Evolutionary conservation across 257 asterid species (phyloP).

Genomic region (Solanum clarkiae): DNA sequence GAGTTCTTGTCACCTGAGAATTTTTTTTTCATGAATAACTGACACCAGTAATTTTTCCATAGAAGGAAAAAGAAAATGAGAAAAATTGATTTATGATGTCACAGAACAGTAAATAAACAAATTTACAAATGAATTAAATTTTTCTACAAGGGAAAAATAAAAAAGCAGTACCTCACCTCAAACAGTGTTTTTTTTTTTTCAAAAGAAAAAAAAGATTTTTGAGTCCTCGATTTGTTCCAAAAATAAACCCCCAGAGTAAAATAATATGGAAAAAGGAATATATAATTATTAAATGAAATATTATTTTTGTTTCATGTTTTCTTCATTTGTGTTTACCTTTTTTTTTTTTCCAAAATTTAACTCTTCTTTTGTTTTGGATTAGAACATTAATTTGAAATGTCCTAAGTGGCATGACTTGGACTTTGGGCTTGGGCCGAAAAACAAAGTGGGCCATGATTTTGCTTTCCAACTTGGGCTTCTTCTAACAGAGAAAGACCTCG

Average conservation of each 20-base stretch:
- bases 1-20: background rate
- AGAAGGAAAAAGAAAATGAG: background rate
- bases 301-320: background rate
- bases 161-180: background rate
- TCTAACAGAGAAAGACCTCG: conserved; percentile 19
- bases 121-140: conserved; percentile 13
- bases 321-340: background rate
- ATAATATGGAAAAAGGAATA: background rate
- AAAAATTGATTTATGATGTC: background rate
- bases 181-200: background rate
- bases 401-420: background rate
- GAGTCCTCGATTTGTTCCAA: background rate
- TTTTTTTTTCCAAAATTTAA: background rate
- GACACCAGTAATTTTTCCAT: background rate
- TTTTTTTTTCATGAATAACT: background rate
- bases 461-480: background rate
- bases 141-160: background rate
- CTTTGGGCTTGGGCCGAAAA: background rate
- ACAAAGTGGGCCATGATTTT: background rate
- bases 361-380: background rate
- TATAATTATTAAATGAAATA: background rate
- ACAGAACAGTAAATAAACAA: conserved; percentile 4
- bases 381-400: background rate
- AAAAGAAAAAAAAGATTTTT: background rate
- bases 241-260: background rate